Evolutionary conservation across 768 basidiomycete genomes (phyloP).

Genomic region (Auricularia auricula-judae): DNA sequence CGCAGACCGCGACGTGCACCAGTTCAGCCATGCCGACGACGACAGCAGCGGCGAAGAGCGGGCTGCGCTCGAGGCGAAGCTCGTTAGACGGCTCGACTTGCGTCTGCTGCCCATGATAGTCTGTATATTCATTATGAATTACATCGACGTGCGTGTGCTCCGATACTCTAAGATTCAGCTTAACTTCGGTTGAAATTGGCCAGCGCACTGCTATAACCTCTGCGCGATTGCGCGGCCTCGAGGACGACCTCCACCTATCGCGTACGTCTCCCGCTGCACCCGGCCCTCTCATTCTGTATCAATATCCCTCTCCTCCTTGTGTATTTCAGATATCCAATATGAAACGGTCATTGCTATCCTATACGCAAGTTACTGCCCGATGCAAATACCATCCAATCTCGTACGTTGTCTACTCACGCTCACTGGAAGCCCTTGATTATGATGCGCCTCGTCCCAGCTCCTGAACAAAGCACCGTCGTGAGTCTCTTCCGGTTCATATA

Average conservation of each 20-base stretch:
- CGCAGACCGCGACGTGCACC: no score
- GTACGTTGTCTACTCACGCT: neutral
- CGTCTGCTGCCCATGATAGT: slow-evolving; percentile 47
- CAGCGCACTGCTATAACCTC: slow-evolving; percentile 18
- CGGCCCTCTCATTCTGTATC: neutral
- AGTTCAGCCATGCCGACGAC: no score
- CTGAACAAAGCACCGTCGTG: slow-evolving; percentile 44
- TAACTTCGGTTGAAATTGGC: neutral
- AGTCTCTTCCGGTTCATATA: neutral
- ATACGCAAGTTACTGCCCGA: slow-evolving; percentile 4
- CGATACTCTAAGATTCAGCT: neutral
- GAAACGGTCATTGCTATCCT: slow-evolving; percentile 1
- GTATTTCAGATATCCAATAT: neutral
- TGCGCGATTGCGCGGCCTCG: slow-evolving; percentile 29
- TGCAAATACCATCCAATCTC: slow-evolving; percentile 8
- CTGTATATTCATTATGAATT: slow-evolving; percentile 55
- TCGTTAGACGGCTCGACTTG: slow-evolving; percentile 46
- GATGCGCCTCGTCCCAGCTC: slow-evolving; percentile 24
- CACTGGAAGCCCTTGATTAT: neutral
- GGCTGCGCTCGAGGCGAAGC: slow-evolving; percentile 16
- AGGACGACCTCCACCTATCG: slow-evolving; percentile 25
- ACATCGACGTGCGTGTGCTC: slow-evolving; percentile 40
- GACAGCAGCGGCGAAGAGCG: no score
- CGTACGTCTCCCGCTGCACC: slow-evolving; percentile 11
- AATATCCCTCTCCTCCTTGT: neutral